phyloP scores from a whole-genome alignment of 371 early-diverging fungal species.

The Rhizopus arrhizus region DNA sequence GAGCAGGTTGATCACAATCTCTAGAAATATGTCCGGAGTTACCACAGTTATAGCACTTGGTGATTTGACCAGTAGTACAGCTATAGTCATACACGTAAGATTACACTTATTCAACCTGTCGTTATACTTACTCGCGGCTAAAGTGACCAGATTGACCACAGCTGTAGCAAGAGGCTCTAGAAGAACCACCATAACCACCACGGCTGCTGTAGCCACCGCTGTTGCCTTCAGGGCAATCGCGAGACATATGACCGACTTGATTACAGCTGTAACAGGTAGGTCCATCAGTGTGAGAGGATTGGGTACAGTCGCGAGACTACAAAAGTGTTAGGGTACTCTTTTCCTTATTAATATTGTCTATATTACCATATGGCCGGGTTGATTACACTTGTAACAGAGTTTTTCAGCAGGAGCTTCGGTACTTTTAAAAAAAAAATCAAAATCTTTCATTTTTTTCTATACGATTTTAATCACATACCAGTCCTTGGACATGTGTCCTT shows the following conservation, averaged over 20 bases:
- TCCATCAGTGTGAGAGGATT: slow-evolving; percentile 42
- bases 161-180: slow-evolving; percentile 46
- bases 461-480: slow-evolving; percentile 34
- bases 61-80: slow-evolving; percentile 23
- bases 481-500: slow-evolving; percentile 62
- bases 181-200: slow-evolving; percentile 29
- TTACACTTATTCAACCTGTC: not conserved
- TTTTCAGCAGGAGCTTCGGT: slow-evolving; percentile 62
- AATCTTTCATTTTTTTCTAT: not conserved
- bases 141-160: slow-evolving; percentile 60
- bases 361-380: slow-evolving; percentile 58
- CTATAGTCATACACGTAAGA: not conserved
- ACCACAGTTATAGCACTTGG: slow-evolving; percentile 76
- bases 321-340: slow-evolving; percentile 1
- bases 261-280: slow-evolving; percentile 64
- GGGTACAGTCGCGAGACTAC: slow-evolving; percentile 62
- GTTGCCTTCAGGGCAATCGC: slow-evolving; percentile 58
- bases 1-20: slow-evolving; percentile 48
- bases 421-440: slow-evolving; percentile 29
- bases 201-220: slow-evolving; percentile 18
- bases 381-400: slow-evolving; percentile 62
- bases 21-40: slow-evolving; percentile 53
- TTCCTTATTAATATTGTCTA: not conserved
- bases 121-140: slow-evolving; percentile 40
- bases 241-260: slow-evolving; percentile 63